Conservation (phyloP, 495 filamentous ascomycete genomes). For the Pyrenopolyporus hunteri region DNA sequence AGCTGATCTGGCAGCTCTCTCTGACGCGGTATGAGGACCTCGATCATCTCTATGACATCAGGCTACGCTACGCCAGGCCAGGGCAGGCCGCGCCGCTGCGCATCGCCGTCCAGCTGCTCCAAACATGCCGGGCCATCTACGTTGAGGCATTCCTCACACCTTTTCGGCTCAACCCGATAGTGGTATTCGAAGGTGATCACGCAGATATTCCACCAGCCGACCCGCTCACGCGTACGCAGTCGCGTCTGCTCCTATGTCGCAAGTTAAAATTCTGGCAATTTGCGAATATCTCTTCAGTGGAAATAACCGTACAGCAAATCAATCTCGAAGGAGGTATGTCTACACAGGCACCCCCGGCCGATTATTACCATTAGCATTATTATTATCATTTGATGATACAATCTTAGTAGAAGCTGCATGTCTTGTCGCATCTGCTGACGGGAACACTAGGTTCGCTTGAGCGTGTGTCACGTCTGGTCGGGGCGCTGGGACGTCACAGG, state of each 20-base stretch:
- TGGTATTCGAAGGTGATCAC: constrained; percentile 31
- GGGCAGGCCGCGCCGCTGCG: constrained; percentile 35
- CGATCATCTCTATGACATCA: constrained; percentile 16
- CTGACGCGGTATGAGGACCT: constrained; percentile 39
- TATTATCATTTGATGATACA: too few species aligned
- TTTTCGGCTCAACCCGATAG: constrained; percentile 38
- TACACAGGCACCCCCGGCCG: background rate
- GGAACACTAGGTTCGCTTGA: constrained; percentile 29
- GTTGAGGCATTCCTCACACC: constrained; percentile 39
- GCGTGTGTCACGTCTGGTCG: constrained; percentile 38
- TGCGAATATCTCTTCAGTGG: constrained; percentile 36
- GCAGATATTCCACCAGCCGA: constrained; percentile 21
- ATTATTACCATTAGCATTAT: background rate
- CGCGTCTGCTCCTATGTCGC: constrained; percentile 2
- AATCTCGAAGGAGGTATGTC: constrained; percentile 41
- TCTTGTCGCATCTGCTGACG: background rate
- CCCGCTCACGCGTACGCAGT: constrained; percentile 19
- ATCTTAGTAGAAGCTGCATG: background rate
- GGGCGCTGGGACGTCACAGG: constrained; percentile 30
- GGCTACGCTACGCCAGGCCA: constrained; percentile 21
- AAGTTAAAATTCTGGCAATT: constrained; percentile 40
- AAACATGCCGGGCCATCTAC: constrained; percentile 39
- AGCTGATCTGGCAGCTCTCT: constrained; percentile 37
- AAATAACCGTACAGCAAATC: constrained; percentile 33
- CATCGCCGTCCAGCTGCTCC: constrained; percentile 26